Conservation (phyloP, 177 flowering plant genomes). For the Vitis hybrid region DNA sequence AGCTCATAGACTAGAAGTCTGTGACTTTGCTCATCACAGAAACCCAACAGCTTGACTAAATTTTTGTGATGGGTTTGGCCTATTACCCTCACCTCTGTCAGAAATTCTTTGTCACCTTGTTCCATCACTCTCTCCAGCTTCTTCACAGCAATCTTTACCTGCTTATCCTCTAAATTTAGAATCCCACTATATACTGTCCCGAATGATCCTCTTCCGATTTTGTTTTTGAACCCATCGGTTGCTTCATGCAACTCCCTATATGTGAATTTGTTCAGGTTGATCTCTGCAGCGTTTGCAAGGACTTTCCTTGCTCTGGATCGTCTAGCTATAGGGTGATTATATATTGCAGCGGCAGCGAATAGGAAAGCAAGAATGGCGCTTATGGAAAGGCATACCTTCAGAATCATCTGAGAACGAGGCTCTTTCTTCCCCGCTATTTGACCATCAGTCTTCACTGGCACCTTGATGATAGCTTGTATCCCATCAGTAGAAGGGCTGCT, state of each 20-base stretch:
- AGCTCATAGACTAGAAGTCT: constrained; percentile 22
- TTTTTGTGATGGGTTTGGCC: constrained; percentile 25
- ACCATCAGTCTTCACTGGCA: constrained; percentile 3
- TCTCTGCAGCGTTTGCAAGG: neutral
- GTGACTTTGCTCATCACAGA: constrained; percentile 10
- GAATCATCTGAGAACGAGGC: neutral
- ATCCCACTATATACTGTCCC: constrained; percentile 15
- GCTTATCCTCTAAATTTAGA: constrained; percentile 6
- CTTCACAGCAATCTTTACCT: constrained; percentile 15
- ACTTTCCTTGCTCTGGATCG: neutral
- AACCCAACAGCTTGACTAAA: constrained; percentile 23
- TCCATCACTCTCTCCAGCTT: constrained; percentile 11
- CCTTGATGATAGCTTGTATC: constrained; percentile 23
- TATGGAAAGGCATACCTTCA: constrained; percentile 5
- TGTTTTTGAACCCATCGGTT: constrained; percentile 14
- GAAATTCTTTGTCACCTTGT: constrained; percentile 16
- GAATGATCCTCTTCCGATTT: constrained; percentile 15
- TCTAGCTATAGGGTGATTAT: constrained; percentile 9
- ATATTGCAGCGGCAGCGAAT: constrained; percentile 7
- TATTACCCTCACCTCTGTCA: constrained; percentile 19
- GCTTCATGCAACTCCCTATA: constrained; percentile 15
- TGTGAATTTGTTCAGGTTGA: constrained; percentile 11
- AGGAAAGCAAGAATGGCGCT: neutral
- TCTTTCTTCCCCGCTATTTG: neutral
- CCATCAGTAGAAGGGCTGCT: constrained; percentile 8